phyloP scores from a whole-genome alignment of 352 stramenopile genomes.

The Globisporangium radiosum region DNA sequence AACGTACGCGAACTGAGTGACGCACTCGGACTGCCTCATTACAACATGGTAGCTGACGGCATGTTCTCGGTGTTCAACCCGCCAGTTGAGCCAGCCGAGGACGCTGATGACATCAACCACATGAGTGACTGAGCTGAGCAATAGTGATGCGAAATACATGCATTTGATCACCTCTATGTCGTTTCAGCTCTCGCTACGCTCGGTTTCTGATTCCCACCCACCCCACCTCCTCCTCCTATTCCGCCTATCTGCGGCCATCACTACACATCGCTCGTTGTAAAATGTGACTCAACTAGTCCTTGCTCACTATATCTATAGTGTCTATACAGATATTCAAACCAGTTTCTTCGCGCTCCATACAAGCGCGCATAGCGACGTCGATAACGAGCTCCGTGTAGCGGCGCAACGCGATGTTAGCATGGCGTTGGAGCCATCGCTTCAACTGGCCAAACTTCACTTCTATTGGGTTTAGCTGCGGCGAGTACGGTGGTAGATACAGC shows the following conservation, averaged over 20 bases:
- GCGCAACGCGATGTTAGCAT: constrained; percentile 15
- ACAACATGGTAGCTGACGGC: background rate
- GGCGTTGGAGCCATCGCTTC: constrained; percentile 13
- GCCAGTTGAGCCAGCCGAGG: background rate
- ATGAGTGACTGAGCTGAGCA: background rate
- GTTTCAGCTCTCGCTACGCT: background rate
- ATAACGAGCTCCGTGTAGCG: constrained; percentile 5
- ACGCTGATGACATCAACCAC: background rate
- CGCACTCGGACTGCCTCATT: background rate
- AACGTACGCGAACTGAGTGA: background rate
- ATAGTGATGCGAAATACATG: background rate
- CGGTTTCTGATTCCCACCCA: background rate
- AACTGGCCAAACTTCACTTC: constrained; percentile 4
- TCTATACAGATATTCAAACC: background rate
- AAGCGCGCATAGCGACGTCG: constrained; percentile 10
- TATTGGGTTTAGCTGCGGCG: background rate
- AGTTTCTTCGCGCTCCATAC: constrained; percentile 5
- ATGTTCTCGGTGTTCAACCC: background rate
- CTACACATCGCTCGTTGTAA: background rate
- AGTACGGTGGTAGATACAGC: constrained; percentile 14
- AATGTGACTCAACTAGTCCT: background rate
- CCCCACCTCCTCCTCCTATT: background rate
- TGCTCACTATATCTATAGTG: background rate
- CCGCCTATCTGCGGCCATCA: background rate
- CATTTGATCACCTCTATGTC: background rate